A percentile compares a stretch with the other conserved stretches of the same genome.
Conservation (phyloP, 805 yeast genomes). For the Lachancea meyersii region DNA sequence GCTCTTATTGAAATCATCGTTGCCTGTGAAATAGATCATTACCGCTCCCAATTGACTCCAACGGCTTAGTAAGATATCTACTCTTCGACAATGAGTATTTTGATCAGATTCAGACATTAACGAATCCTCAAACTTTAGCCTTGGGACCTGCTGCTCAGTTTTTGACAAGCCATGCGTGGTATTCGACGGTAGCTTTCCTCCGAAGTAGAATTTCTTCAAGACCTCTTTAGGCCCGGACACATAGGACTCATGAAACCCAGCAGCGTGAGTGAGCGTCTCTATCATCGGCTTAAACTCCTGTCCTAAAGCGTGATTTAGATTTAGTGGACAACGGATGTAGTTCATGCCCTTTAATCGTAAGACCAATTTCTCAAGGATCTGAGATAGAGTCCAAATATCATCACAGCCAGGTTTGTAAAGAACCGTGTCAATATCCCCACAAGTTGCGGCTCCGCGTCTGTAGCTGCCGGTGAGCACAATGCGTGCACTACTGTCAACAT, state of each 20-base stretch:
- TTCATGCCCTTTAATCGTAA: slow-evolving; percentile 14
- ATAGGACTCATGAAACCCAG: neutral
- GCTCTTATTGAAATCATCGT: slow-evolving; percentile 29
- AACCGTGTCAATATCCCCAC: slow-evolving; percentile 32
- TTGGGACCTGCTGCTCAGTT: neutral
- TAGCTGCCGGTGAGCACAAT: slow-evolving; percentile 31
- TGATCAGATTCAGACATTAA: slow-evolving; percentile 4
- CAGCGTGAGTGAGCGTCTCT: neutral
- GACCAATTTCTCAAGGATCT: slow-evolving; percentile 19
- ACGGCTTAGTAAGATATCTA: slow-evolving; percentile 28
- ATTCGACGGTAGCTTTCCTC: slow-evolving; percentile 3
- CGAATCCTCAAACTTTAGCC: slow-evolving; percentile 2
- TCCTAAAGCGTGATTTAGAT: slow-evolving; percentile 6
- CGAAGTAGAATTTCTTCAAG: slow-evolving; percentile 11
- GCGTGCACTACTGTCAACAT: slow-evolving; percentile 16
- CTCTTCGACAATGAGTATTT: slow-evolving; percentile 22
- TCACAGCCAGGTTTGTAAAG: slow-evolving; percentile 25
- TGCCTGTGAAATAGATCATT: slow-evolving; percentile 30
- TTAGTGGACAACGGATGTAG: slow-evolving; percentile 25
- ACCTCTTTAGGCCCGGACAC: slow-evolving; percentile 2
- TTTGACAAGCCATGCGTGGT: neutral
- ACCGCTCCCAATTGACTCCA: slow-evolving; percentile 32
- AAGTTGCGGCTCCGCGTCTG: slow-evolving; percentile 19
- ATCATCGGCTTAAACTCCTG: slow-evolving; percentile 4
- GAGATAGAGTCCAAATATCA: slow-evolving; percentile 17